Evolutionary conservation across 495 filamentous ascomycete species (phyloP).

Genomic region (Neurospora tetraspora): DNA sequence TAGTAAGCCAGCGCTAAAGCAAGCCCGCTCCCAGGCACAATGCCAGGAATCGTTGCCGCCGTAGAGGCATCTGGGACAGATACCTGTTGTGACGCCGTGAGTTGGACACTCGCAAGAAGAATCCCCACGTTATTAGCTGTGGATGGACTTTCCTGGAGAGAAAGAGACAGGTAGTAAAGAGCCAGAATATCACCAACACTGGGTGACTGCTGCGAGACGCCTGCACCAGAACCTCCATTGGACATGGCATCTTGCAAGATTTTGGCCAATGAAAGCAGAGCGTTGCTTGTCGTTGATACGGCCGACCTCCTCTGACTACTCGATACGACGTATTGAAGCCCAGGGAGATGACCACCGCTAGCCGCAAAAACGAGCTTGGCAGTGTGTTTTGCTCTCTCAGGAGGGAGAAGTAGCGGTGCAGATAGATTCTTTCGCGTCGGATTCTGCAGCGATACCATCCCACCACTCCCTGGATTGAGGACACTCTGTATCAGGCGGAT

Average conservation of each 20-base stretch:
- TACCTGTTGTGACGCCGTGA: conserved; percentile 42
- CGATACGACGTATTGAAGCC: conserved; percentile 64
- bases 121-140: conserved; percentile 99
- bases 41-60: conserved; percentile 58
- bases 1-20: conserved; percentile 89
- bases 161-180: conserved; percentile 92
- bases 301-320: conserved; percentile 69
- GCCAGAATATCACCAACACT: conserved; percentile 89
- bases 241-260: conserved; percentile 99
- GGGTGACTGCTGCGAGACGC: conserved; percentile 49
- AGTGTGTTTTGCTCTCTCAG: conserved; percentile 75
- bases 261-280: conserved; percentile 87
- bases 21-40: conserved; percentile 76
- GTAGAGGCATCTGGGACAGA: conserved; percentile 12
- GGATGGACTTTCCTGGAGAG: conserved; percentile 89
- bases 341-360: conserved; percentile 67
- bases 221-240: conserved; percentile 51
- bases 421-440: conserved; percentile 2
- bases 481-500: conserved; percentile 74
- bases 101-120: conserved; percentile 85
- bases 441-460: neutral
- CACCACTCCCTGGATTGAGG: conserved; percentile 34
- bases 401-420: conserved; percentile 61
- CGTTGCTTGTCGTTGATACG: conserved; percentile 91
- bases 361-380: conserved; percentile 73